Conservation (phyloP, 2,329 filamentous ascomycete genomes). For the Alternaria alternata region DNA sequence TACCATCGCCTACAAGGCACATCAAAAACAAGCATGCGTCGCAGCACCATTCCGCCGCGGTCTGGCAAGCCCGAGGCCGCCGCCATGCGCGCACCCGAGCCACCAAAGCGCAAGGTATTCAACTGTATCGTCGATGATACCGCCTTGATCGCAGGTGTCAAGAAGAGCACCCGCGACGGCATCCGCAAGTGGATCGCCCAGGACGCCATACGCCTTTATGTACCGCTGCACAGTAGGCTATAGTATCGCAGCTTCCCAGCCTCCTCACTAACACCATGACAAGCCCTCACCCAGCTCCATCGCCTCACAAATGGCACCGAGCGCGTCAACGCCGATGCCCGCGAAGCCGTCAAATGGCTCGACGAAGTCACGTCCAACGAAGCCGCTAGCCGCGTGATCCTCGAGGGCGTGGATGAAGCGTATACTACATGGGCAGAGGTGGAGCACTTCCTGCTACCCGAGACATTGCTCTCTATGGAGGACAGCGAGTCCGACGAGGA, state of each 20-base stretch:
- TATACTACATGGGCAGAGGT: slow-evolving; percentile 60
- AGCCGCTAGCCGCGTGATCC: slow-evolving; percentile 48
- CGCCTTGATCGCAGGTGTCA: slow-evolving; percentile 59
- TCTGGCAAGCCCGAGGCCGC: slow-evolving; percentile 32
- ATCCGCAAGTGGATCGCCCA: slow-evolving; percentile 61
- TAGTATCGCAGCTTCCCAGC: slow-evolving; percentile 3
- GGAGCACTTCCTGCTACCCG: slow-evolving; percentile 58
- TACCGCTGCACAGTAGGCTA: slow-evolving; percentile 60
- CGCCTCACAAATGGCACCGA: slow-evolving; percentile 54
- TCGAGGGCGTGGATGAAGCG: slow-evolving; percentile 59
- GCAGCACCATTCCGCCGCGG: slow-evolving; percentile 42
- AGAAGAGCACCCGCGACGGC: slow-evolving; percentile 61
- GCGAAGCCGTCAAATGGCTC: slow-evolving; percentile 60
- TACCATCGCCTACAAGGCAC: slow-evolving; percentile 13
- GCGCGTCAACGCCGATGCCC: slow-evolving; percentile 55
- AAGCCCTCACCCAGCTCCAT: slow-evolving; percentile 58
- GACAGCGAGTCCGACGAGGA: slow-evolving; percentile 51
- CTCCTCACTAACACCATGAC: slow-evolving; percentile 29
- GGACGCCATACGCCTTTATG: slow-evolving; percentile 60
- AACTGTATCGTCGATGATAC: slow-evolving; percentile 64
- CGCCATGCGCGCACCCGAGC: slow-evolving; percentile 39
- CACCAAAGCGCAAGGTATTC: slow-evolving; percentile 57
- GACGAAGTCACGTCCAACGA: slow-evolving; percentile 59
- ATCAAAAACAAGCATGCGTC: slow-evolving; percentile 39
- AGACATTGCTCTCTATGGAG: slow-evolving; percentile 59